Conservation (phyloP, 2,329 filamentous ascomycete species). For the Aspergillus sp. region DNA sequence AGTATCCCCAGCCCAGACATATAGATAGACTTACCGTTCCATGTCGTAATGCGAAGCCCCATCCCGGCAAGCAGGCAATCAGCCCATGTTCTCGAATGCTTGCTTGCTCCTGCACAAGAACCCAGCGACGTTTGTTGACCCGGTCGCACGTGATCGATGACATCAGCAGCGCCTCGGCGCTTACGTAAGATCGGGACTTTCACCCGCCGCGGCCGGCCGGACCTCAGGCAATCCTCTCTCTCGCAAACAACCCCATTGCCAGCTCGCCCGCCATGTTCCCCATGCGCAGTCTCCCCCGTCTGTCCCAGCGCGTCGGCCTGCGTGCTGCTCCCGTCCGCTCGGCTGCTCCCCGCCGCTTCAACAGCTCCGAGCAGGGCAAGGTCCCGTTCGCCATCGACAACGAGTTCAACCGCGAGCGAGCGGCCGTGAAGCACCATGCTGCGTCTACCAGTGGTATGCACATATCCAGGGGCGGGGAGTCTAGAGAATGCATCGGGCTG, state of each 20-base stretch:
- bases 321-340: slow-evolving; percentile 47
- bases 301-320: slow-evolving; percentile 53
- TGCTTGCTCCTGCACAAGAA: too few relatives aligned
- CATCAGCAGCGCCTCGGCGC: too few relatives aligned
- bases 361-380: slow-evolving; percentile 49
- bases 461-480: too few relatives aligned
- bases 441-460: slow-evolving; percentile 68
- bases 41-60: slow-evolving; percentile 72
- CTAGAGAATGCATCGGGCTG: slow-evolving; percentile 8
- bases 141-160: too few relatives aligned
- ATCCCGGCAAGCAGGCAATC: too few relatives aligned
- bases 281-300: slow-evolving; percentile 53
- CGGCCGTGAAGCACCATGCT: slow-evolving; percentile 85
- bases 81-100: too few relatives aligned
- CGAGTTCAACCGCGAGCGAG: slow-evolving; percentile 85
- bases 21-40: slow-evolving; percentile 57
- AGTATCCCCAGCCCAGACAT: background rate
- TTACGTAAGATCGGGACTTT: too few relatives aligned
- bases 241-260: too few relatives aligned
- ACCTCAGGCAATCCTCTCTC: too few relatives aligned
- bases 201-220: too few relatives aligned
- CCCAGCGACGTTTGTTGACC: too few relatives aligned
- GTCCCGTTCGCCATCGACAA: slow-evolving; percentile 64
- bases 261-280: slow-evolving; percentile 51
- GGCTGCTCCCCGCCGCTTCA: slow-evolving; percentile 60